phyloP scores from a whole-genome alignment of 2,329 filamentous ascomycete species.

The Tolypocladium sp. region DNA sequence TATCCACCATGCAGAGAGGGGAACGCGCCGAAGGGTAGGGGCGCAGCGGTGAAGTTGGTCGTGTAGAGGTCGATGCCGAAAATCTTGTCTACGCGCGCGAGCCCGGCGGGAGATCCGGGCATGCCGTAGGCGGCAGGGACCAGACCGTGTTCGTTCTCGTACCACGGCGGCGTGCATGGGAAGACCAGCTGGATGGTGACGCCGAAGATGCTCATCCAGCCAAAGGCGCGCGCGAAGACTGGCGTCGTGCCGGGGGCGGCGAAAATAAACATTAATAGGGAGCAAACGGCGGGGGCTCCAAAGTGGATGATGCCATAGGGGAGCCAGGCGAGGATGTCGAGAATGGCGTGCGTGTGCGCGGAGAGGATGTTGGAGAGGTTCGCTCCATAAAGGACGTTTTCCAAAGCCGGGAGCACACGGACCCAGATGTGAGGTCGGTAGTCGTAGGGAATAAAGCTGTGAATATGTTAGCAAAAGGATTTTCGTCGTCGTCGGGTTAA shows the following conservation, averaged over 20 bases:
- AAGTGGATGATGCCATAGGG: conserved; percentile 92
- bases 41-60: conserved; percentile 80
- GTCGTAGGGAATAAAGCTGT: conserved; percentile 78
- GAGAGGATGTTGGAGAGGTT: conserved; percentile 95
- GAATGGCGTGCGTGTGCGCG: conserved; percentile 71
- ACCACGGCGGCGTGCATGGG: conserved; percentile 94
- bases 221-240: conserved; percentile 78
- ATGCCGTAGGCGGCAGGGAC: conserved; percentile 91
- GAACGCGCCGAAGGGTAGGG: conserved; percentile 90
- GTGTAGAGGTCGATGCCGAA: conserved; percentile 90
- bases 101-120: conserved; percentile 77
- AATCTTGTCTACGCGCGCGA: conserved; percentile 82
- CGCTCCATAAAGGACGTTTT: conserved; percentile 93
- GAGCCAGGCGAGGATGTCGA: conserved; percentile 86
- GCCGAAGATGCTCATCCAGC: conserved; percentile 83
- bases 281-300: conserved; percentile 72
- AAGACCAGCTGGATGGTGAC: conserved; percentile 84
- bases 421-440: conserved; percentile 94
- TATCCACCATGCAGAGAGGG: conserved; percentile 86
- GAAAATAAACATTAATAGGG: conserved; percentile 76
- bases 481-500: neutral
- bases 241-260: conserved; percentile 77
- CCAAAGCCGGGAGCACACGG: conserved; percentile 82
- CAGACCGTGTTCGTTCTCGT: conserved; percentile 85
- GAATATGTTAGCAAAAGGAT: neutral